These are phyloP conservation scores for Fusarium pseudonygamai DNA, from an alignment of 2,329 filamentous ascomycete genomes.

Conservation along the genomic window DNA sequence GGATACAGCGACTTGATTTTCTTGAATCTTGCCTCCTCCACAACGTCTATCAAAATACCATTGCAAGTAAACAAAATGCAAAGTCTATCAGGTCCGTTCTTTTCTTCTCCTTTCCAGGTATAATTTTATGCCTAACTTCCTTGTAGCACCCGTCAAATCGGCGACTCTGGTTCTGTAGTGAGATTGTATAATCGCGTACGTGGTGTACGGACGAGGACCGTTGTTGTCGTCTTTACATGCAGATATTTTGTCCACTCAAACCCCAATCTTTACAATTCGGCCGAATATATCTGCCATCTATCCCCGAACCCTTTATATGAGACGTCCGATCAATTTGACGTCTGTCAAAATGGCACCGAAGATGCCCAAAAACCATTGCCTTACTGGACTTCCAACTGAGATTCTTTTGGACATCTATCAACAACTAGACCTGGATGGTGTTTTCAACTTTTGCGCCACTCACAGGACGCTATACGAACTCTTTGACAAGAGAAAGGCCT, in stretches of 20 bases:
- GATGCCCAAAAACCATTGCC: conserved; percentile 18
- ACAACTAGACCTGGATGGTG: conserved; percentile 53
- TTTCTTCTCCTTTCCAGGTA: background rate
- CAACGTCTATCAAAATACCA: background rate
- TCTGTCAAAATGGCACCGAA: conserved; percentile 29
- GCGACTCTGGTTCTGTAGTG: conserved; percentile 16
- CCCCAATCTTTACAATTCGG: background rate
- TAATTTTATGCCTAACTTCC: background rate
- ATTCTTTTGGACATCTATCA: conserved; percentile 60
- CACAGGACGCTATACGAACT: conserved; percentile 53
- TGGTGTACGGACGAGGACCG: background rate
- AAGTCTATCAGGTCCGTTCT: conserved; percentile 20
- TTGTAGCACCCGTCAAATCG: conserved; percentile 7
- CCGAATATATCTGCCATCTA: background rate
- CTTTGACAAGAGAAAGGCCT: conserved; percentile 52
- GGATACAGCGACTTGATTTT: background rate
- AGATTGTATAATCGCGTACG: background rate
- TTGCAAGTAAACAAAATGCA: conserved; percentile 28
- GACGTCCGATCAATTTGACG: background rate
- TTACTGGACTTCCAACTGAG: conserved; percentile 55
- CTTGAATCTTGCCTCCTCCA: background rate
- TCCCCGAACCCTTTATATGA: background rate
- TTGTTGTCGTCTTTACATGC: background rate
- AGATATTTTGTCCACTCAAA: background rate
- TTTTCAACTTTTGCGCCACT: conserved; percentile 51